phyloP scores from a whole-genome alignment of 352 stramenopile species.

The Phytophthora aleatoria region DNA sequence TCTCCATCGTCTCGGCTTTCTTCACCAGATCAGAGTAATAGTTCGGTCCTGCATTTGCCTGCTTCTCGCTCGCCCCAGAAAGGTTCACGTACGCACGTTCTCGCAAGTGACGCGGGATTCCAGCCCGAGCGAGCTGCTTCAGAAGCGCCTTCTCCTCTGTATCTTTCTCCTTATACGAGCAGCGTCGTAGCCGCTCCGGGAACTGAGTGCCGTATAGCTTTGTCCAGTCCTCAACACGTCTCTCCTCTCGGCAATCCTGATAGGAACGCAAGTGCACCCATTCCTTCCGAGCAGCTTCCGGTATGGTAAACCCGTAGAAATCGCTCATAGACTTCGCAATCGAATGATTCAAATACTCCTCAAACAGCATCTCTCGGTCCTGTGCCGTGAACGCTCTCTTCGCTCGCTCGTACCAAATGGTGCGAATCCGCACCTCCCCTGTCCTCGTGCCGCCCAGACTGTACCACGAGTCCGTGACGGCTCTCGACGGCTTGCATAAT shows the following conservation, averaged over 20 bases:
- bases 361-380: slow-evolving; percentile 46
- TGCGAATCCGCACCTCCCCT: slow-evolving; percentile 73
- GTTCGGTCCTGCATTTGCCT: slow-evolving; percentile 44
- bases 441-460: slow-evolving; percentile 47
- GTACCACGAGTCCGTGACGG: slow-evolving; percentile 70
- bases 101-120: slow-evolving; percentile 67
- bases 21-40: slow-evolving; percentile 63
- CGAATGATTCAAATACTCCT: slow-evolving; percentile 37
- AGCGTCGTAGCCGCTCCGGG: slow-evolving; percentile 36
- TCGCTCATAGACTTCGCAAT: slow-evolving; percentile 45
- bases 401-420: slow-evolving; percentile 42
- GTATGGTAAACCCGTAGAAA: slow-evolving; percentile 74
- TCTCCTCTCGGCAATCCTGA: slow-evolving; percentile 71
- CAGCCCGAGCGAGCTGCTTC: slow-evolving; percentile 46
- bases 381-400: slow-evolving; percentile 19
- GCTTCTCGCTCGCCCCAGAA: slow-evolving; percentile 62
- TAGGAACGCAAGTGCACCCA: slow-evolving; percentile 77
- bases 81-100: slow-evolving; percentile 77
- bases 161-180: slow-evolving; percentile 37
- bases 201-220: slow-evolving; percentile 54
- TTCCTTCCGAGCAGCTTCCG: slow-evolving; percentile 36
- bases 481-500: slow-evolving; percentile 37
- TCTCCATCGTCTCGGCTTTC: slow-evolving; percentile 51
- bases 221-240: slow-evolving; percentile 71
- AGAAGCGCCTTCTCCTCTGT: slow-evolving; percentile 40